Base-by-base conservation (phyloP, 148 eudicot genomes). In the Euryodendron excelsum region DNA sequence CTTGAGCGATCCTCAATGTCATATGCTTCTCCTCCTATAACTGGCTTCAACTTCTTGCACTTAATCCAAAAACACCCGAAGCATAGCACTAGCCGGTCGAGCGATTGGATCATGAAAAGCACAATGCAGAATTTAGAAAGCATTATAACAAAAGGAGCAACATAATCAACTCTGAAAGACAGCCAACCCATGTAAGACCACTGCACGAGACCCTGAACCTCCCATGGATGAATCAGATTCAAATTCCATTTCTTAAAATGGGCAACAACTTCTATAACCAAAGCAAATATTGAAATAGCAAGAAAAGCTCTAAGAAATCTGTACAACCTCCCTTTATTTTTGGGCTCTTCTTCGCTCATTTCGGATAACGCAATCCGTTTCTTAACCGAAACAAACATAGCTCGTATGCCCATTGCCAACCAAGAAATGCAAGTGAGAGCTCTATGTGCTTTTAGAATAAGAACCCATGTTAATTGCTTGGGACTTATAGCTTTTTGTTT, bases 21-120 rank as follows among this genome's bases (percentile, higher is more conserved):
- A 68, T 25, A 65, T 33, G 71, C 76, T 80, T 80, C 85, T 5
- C 14, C 86, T 52, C 65, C 74, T 17, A 82, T 58, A 69, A 39
- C 78, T 8, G 94, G 94, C 82, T 84, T 90, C 79, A 90, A 45
- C 72, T 80, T 84, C 89, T 84, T 90, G 67, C 33, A 75, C 82
- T 88, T 90, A 4, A 88, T 86, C 90, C 91, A 90, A 20, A 90
- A 90, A 67, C 91, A 90, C 27, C 94, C 91, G 79, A 90, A 23
- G 73, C 94, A 84, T n/a, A 87, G 86, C 25, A 84, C 82, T 2
- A 90, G 39, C 58, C 94, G 82, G 84, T 90, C 94, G 33, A 88
- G 17, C 17, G 94, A 90, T 70, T 90, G 94, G n/a, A 90, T 87
- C 87, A 90, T 71, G 83, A 90, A 90, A 25, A 90, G 85, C 13